phyloP scores from a whole-genome alignment of 108 stramenopile genomes.

The Skeletonema menzelii region DNA sequence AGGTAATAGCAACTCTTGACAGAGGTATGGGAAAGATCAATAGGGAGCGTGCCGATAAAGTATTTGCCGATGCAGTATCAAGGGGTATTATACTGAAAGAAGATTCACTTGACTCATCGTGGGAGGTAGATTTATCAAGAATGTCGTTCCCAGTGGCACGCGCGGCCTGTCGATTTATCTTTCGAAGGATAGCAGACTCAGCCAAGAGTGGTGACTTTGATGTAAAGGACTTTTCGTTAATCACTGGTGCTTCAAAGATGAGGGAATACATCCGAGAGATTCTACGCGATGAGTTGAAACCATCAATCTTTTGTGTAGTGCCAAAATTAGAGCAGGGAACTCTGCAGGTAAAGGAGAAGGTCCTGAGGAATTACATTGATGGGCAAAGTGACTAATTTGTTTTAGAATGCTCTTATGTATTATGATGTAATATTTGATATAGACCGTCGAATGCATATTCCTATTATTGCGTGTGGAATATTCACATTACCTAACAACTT shows the following conservation, averaged over 20 bases:
- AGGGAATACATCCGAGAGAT: constrained; percentile 59
- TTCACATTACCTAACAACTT: neutral
- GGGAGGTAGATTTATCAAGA: constrained; percentile 71
- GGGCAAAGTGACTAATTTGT: constrained; percentile 24
- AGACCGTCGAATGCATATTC: constrained; percentile 4
- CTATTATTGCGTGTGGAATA: neutral
- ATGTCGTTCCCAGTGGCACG: constrained; percentile 78
- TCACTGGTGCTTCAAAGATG: constrained; percentile 65
- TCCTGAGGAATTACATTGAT: constrained; percentile 31
- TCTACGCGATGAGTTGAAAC: constrained; percentile 57
- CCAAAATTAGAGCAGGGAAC: constrained; percentile 58
- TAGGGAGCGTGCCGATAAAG: constrained; percentile 50
- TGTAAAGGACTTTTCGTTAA: constrained; percentile 62
- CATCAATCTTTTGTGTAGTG: constrained; percentile 47
- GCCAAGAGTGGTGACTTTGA: constrained; percentile 15
- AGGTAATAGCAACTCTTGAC: constrained; percentile 69
- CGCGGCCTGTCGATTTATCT: constrained; percentile 67
- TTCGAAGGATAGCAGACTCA: constrained; percentile 26
- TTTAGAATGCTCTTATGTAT: neutral
- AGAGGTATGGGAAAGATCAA: constrained; percentile 32
- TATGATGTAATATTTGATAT: neutral
- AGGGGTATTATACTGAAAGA: constrained; percentile 55
- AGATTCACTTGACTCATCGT: constrained; percentile 59
- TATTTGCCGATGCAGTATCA: constrained; percentile 72
- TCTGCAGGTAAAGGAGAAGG: constrained; percentile 33